A percentile compares a stretch with the other conserved stretches of the same genome.
phyloP scores from a whole-genome alignment of 129 eudicot genomes.

The Pulicaria dysenterica region DNA sequence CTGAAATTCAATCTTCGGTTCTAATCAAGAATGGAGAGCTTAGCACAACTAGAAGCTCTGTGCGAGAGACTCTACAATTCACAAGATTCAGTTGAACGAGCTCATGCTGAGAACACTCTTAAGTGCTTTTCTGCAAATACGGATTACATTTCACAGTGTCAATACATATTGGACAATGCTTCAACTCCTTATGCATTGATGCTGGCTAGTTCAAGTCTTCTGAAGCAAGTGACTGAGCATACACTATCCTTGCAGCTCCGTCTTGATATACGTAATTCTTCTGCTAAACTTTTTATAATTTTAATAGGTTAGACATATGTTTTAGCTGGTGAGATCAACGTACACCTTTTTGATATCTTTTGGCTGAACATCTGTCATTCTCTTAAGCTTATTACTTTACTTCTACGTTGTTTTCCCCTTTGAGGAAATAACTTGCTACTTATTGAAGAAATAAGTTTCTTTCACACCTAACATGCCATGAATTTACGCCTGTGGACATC shows the following conservation, averaged over 20 bases:
- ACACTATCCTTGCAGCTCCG: slow-evolving; percentile 93
- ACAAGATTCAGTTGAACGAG: slow-evolving; percentile 91
- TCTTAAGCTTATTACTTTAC: not conserved
- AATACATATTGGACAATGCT: slow-evolving; percentile 93
- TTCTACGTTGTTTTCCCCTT: slow-evolving; percentile 6
- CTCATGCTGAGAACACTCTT: slow-evolving; percentile 90
- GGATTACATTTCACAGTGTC: slow-evolving; percentile 93
- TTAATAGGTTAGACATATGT: not conserved
- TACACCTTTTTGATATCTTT: not conserved
- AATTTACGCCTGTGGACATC: slow-evolving; percentile 38
- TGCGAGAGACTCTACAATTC: slow-evolving; percentile 98
- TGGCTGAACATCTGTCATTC: not conserved
- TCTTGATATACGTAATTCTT: slow-evolving; percentile 88
- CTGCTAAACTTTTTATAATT: slow-evolving; percentile 22
- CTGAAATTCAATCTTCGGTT: slow-evolving; percentile 43
- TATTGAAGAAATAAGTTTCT: too few relatives aligned
- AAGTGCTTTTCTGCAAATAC: slow-evolving; percentile 87
- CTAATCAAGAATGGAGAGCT: slow-evolving; percentile 80
- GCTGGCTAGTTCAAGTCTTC: slow-evolving; percentile 97
- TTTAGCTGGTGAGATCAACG: slow-evolving; percentile 12
- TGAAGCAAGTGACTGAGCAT: slow-evolving; percentile 99
- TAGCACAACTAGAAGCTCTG: slow-evolving; percentile 89
- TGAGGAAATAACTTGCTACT: not conserved
- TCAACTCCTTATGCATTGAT: slow-evolving; percentile 94
- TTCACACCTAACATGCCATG: slow-evolving; percentile 23